Base-by-base conservation (phyloP, 495 filamentous ascomycete genomes). In the Friedmanniomyces simplex region DNA sequence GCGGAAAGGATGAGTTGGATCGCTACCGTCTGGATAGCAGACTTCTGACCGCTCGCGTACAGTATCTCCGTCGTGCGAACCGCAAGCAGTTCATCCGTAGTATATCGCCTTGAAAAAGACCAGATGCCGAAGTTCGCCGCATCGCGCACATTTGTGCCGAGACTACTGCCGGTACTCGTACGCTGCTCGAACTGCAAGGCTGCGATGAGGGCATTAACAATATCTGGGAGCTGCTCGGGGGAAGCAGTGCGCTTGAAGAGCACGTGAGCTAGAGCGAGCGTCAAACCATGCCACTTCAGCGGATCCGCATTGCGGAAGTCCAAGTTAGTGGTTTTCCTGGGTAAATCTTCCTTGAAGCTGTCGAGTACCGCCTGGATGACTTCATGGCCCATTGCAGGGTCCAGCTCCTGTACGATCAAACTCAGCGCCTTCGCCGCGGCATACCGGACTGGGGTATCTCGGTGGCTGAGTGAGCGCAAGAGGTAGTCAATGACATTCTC, bases 41-140 rank as follows among this genome's bases (percentile, higher is more conserved):
- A 81, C 2, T 68, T 58, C 5, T 46, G 8, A n/a, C 55, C 42
- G 28, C 43, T 41, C 21, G 57, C 59, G 1, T 61, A 57, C 16
- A 57, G 51, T 18, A 70, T 60, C 0, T 61, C 60, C 0, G 52
- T 43, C 1, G 55, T 64, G 8, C 78, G 73, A 3, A 93, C 76
- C 1, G 76, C 75, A 11, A 85, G 77, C 12, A 97, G 74, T 63
- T 96, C 90, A 0, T 73, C 62, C 0, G 91, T 96, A 0, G 79
- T 84, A 61, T 97, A 99, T 48, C 89, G 83, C 57, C 93, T 78
- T 43, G 90, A 90, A 12, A 97, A 70, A 0, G 90, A 82, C 93
- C 93, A 99, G 26, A 95, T 84, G 28, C 93, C 93, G 66, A 96
- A 96, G 68, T 88, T 94, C 1, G 93, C 88, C 4, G 94, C 94